Conservation (phyloP, 225 moss, liverwort and hornwort genomes). For the Bryum argenteum region DNA sequence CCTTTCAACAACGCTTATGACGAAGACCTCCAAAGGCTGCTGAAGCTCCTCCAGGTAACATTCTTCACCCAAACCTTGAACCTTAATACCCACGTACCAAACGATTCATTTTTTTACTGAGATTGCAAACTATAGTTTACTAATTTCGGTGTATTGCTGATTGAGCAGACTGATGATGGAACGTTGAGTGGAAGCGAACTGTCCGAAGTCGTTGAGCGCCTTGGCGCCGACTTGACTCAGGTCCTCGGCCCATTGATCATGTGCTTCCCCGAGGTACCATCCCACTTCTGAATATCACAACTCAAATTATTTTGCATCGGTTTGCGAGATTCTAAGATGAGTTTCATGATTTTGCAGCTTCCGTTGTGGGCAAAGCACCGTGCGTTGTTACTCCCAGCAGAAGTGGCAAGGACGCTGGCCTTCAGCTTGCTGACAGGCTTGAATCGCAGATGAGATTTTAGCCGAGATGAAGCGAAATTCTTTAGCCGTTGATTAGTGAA, state of each 20-base stretch:
- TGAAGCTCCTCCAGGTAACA: slow-evolving; percentile 37
- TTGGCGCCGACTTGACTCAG: slow-evolving; percentile 43
- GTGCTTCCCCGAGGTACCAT: slow-evolving; percentile 49
- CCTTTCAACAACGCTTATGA: slow-evolving; percentile 39
- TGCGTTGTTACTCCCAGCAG: slow-evolving; percentile 43
- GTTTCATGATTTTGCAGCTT: slow-evolving; percentile 33
- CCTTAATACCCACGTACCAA: no score
- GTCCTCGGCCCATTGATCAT: slow-evolving; percentile 38
- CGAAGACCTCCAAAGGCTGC: slow-evolving; percentile 39
- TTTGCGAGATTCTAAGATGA: no score
- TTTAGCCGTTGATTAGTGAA: background rate
- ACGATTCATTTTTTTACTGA: no score
- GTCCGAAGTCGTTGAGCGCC: slow-evolving; percentile 37
- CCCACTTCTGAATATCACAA: background rate
- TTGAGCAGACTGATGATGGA: slow-evolving; percentile 24
- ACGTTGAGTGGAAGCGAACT: slow-evolving; percentile 38
- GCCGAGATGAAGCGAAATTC: background rate
- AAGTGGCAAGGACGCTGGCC: slow-evolving; percentile 39
- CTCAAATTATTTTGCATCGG: background rate
- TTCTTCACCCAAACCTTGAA: background rate
- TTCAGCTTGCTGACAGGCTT: slow-evolving; percentile 33
- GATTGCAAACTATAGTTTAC: no score
- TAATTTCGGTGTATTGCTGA: background rate
- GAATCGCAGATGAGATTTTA: background rate
- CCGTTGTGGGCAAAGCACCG: slow-evolving; percentile 54